Conservation (phyloP, 2,329 filamentous ascomycete species). For the Pseudogymnoascus sp. region DNA sequence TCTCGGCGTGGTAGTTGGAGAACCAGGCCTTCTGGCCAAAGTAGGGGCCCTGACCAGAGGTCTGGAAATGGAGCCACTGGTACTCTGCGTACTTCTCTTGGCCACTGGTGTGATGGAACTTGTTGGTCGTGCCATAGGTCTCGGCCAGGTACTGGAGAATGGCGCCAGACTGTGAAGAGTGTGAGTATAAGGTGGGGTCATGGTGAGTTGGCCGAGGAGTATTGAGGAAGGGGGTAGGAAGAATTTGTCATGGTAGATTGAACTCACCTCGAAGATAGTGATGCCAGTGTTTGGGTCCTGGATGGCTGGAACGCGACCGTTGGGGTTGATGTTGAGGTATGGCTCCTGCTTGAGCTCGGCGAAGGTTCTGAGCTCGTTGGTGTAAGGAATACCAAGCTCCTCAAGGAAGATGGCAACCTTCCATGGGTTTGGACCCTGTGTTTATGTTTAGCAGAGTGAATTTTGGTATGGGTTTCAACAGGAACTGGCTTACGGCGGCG, state of each 20-base stretch:
- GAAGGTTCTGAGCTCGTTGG: slow-evolving; percentile 27
- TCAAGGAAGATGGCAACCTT: slow-evolving; percentile 40
- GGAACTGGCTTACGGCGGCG: neutral
- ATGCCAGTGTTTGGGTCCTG: slow-evolving; percentile 36
- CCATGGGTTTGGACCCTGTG: slow-evolving; percentile 13
- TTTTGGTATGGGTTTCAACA: neutral
- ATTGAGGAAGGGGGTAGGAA: neutral
- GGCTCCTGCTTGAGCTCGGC: slow-evolving; percentile 32
- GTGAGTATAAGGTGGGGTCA: neutral
- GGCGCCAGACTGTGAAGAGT: slow-evolving; percentile 28
- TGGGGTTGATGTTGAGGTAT: slow-evolving; percentile 28
- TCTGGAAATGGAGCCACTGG: slow-evolving; percentile 36
- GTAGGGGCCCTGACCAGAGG: slow-evolving; percentile 34
- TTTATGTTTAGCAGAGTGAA: neutral
- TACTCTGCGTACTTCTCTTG: slow-evolving; percentile 29
- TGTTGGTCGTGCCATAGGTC: slow-evolving; percentile 33
- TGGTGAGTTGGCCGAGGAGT: neutral
- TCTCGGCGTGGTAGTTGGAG: slow-evolving; percentile 30
- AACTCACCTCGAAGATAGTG: slow-evolving; percentile 33
- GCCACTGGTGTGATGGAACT: slow-evolving; percentile 28
- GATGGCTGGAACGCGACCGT: slow-evolving; percentile 23
- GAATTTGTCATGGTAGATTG: neutral
- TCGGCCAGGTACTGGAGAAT: slow-evolving; percentile 37
- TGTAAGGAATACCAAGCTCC: slow-evolving; percentile 37
- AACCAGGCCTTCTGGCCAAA: slow-evolving; percentile 35